Percentiles rank a stretch among this genome's conserved stretches.
Evolutionary conservation across 2,329 filamentous ascomycete species (phyloP).

Genomic region (Diaporthe vexans): DNA sequence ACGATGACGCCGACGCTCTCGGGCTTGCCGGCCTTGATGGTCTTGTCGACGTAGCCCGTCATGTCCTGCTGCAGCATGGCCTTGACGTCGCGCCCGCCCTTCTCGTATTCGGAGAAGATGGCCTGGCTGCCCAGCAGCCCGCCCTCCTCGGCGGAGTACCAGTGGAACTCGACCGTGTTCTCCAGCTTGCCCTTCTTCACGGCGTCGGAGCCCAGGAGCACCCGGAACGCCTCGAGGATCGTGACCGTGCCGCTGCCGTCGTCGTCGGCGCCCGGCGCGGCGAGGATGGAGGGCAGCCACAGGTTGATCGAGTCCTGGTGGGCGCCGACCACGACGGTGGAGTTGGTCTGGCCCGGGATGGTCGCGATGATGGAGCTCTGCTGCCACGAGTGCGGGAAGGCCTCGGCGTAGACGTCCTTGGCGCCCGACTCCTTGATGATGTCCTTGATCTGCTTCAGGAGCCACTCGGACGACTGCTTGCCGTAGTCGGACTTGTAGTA

Average conservation of each 20-base stretch:
- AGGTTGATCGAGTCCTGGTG: slow-evolving; percentile 88
- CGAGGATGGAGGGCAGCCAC: slow-evolving; percentile 77
- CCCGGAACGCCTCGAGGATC: slow-evolving; percentile 82
- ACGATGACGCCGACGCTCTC: slow-evolving; percentile 56
- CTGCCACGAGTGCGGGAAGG: slow-evolving; percentile 72
- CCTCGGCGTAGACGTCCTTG: slow-evolving; percentile 71
- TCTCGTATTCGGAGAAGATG: slow-evolving; percentile 56
- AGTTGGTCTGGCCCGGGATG: slow-evolving; percentile 76
- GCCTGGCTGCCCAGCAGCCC: slow-evolving; percentile 79
- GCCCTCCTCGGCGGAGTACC: slow-evolving; percentile 71
- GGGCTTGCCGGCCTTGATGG: slow-evolving; percentile 44
- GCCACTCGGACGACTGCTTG: slow-evolving; percentile 80
- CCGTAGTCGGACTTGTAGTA: slow-evolving; percentile 78
- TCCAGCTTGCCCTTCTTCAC: slow-evolving; percentile 73
- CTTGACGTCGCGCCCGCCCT: slow-evolving; percentile 51
- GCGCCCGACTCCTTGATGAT: slow-evolving; percentile 72
- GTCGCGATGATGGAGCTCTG: slow-evolving; percentile 86
- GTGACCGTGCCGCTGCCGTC: slow-evolving; percentile 84
- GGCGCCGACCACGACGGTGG: slow-evolving; percentile 82
- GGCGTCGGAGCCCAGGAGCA: slow-evolving; percentile 74
- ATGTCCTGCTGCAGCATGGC: slow-evolving; percentile 62
- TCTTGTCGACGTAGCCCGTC: slow-evolving; percentile 54
- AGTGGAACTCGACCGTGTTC: slow-evolving; percentile 85
- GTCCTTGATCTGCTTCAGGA: slow-evolving; percentile 74
- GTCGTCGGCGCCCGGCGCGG: slow-evolving; percentile 82